Conservation (phyloP, 305 asterid genomes). For the Fraxinus paxiana region DNA sequence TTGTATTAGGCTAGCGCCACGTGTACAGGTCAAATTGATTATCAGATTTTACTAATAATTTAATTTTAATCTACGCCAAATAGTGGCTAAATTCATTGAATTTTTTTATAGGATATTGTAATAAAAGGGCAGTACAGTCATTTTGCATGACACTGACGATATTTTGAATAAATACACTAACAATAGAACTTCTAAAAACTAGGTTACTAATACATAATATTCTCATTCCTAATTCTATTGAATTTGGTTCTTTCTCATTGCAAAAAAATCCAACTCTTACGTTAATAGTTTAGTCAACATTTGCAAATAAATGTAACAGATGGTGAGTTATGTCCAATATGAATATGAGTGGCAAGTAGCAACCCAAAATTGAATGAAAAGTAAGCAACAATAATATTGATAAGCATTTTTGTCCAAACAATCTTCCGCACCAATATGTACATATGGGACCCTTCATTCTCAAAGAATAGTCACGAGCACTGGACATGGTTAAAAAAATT, state of each 20-base stretch:
- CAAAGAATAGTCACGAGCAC: not conserved
- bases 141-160: not conserved
- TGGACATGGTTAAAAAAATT: not conserved
- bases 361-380: not conserved
- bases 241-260: not conserved
- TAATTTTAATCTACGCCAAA: too few relatives aligned
- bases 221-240: not conserved
- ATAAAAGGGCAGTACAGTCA: not conserved
- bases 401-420: not conserved
- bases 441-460: not conserved
- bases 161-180: not conserved
- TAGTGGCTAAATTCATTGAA: not conserved
- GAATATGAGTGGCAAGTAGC: not conserved
- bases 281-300: not conserved
- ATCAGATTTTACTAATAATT: too few relatives aligned
- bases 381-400: not conserved
- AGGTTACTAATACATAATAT: not conserved
- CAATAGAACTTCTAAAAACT: not conserved
- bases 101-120: not conserved
- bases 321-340: not conserved
- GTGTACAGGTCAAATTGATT: not conserved
- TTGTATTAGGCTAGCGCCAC: not conserved
- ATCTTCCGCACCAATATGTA: not conserved
- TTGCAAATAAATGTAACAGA: not conserved
- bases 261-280: not conserved